A percentile compares a stretch with the other conserved stretches of the same genome.
Evolutionary conservation across 2,329 filamentous ascomycete genomes (phyloP).

Genomic region (Nigrospora oryzae): DNA sequence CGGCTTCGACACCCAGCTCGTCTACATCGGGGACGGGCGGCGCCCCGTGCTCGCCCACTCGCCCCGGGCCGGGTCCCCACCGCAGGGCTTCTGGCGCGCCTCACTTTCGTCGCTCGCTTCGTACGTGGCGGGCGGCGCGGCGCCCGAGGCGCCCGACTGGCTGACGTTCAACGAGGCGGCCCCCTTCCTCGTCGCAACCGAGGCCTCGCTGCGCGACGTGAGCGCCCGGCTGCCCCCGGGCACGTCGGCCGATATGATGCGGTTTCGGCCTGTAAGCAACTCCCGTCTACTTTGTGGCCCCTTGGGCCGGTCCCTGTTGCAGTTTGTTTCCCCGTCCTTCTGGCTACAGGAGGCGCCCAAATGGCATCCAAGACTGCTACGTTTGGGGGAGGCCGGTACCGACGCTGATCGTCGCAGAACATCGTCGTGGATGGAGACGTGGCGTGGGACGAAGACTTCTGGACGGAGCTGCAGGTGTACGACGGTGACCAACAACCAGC

Average conservation of each 20-base stretch:
- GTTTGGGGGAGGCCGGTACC: too few relatives aligned
- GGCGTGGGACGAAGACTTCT: constrained; percentile 65
- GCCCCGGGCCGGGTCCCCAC: constrained; percentile 13
- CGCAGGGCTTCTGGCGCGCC: not conserved
- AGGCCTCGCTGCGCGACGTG: constrained; percentile 62
- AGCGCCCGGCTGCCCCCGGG: constrained; percentile 43
- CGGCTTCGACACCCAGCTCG: constrained; percentile 50
- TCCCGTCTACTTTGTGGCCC: too few relatives aligned
- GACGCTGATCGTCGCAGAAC: constrained; percentile 28
- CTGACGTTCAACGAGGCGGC: constrained; percentile 69
- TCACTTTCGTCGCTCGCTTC: constrained; percentile 26
- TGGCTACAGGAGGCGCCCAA: too few relatives aligned
- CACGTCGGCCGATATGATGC: constrained; percentile 50
- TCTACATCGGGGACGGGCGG: constrained; percentile 55
- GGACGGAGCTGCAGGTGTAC: constrained; percentile 49
- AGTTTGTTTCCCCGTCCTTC: too few relatives aligned
- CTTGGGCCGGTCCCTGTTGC: too few relatives aligned
- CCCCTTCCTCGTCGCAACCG: constrained; percentile 64
- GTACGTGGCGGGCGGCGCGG: constrained; percentile 17
- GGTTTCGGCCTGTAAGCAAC: constrained; percentile 48
- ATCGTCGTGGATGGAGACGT: constrained; percentile 55
- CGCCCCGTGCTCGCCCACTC: constrained; percentile 55
- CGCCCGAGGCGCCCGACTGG: constrained; percentile 28
- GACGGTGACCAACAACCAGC: not conserved
- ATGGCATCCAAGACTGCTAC: too few relatives aligned